phyloP scores from a whole-genome alignment of 2,329 filamentous ascomycete genomes.

The Elsinoe batatas region DNA sequence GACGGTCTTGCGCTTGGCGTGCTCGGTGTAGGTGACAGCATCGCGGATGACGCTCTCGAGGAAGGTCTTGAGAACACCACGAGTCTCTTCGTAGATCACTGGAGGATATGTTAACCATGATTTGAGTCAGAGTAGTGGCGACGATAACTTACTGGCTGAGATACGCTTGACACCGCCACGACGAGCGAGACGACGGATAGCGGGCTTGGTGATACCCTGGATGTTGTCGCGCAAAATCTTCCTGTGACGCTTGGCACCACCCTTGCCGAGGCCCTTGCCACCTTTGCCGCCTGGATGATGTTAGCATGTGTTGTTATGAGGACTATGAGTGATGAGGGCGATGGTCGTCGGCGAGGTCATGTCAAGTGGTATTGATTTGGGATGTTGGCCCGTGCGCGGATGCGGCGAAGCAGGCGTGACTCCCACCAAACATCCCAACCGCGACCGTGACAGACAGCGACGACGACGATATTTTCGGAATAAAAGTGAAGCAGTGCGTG shows the following conservation, averaged over 20 bases:
- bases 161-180: conserved; percentile 99
- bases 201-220: conserved; percentile 97
- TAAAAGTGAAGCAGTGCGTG: not conserved
- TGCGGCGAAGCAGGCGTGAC: not conserved
- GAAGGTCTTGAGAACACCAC: conserved; percentile 75
- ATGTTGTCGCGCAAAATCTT: conserved; percentile 99
- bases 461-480: not conserved
- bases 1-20: conserved; percentile 70
- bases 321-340: not conserved
- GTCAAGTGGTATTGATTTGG: conserved; percentile 1
- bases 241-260: conserved; percentile 95
- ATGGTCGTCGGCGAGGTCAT: conserved; percentile 7
- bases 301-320: conserved; percentile 35
- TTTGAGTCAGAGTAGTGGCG: not conserved
- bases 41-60: conserved; percentile 73
- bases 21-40: conserved; percentile 72
- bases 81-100: conserved; percentile 78
- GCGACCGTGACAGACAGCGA: conserved; percentile 4
- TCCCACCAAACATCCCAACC: not conserved
- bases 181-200: conserved; percentile 94
- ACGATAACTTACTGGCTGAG: conserved; percentile 60
- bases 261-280: conserved; percentile 96
- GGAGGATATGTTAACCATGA: conserved; percentile 13
- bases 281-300: conserved; percentile 67
- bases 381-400: not conserved